These are phyloP conservation scores for Phaeosphaeria sp. DNA, from an alignment of 2,329 filamentous ascomycete genomes.

Conservation along the genomic window DNA sequence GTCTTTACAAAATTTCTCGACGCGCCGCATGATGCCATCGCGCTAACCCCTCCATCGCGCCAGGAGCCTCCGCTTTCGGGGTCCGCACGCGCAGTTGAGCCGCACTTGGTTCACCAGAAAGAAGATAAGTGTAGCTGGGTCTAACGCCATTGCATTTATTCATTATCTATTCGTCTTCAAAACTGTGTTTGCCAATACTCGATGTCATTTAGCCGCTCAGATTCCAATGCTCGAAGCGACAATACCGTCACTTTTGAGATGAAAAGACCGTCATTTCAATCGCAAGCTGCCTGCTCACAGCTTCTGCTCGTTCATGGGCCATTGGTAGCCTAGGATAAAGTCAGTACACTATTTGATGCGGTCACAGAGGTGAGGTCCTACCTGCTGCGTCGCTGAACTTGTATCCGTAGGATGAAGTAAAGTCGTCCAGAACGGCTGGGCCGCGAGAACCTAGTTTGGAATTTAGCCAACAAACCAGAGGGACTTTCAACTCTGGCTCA, in stretches of 20 bases:
- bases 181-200: conserved; percentile 1
- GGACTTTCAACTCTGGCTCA: conserved; percentile 12
- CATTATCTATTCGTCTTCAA: conserved; percentile 20
- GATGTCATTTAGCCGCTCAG: conserved; percentile 6
- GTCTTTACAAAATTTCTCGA: conserved; percentile 36
- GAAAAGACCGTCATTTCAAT: conserved; percentile 23
- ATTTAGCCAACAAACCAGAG: conserved; percentile 6
- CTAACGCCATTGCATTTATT: conserved; percentile 24
- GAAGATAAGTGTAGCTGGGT: neutral
- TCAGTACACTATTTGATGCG: conserved; percentile 20
- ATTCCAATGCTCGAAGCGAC: conserved; percentile 1
- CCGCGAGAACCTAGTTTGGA: conserved; percentile 81
- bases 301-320: conserved; percentile 49
- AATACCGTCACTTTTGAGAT: conserved; percentile 13
- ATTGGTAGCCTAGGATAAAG: conserved; percentile 44
- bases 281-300: conserved; percentile 27
- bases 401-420: conserved; percentile 97
- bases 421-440: conserved; percentile 94
- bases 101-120: neutral
- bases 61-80: conserved; percentile 15
- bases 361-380: conserved; percentile 27
- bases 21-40: conserved; percentile 44
- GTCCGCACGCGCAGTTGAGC: neutral
- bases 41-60: conserved; percentile 27
- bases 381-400: conserved; percentile 97